These are phyloP conservation scores for Yamadazyma songkhlaensis DNA, from an alignment of 1,139 yeast genomes.

Conservation along the genomic window DNA sequence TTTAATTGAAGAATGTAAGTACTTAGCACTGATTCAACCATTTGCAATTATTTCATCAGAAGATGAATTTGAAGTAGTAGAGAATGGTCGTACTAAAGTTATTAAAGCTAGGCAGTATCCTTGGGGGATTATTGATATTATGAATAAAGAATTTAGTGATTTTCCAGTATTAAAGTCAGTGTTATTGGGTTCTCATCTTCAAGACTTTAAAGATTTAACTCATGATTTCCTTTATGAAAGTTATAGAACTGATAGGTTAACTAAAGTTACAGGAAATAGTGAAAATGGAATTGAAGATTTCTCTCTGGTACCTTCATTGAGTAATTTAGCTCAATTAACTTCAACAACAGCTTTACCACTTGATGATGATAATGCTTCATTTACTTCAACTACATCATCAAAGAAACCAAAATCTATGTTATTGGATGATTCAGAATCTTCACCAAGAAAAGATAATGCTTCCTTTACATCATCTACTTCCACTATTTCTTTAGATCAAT, in stretches of 20 bases:
- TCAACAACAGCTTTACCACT: constrained; percentile 12
- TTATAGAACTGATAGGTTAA: constrained; percentile 85
- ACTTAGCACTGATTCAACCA: constrained; percentile 73
- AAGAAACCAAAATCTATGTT: constrained; percentile 33
- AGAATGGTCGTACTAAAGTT: constrained; percentile 50
- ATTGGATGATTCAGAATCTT: constrained; percentile 21
- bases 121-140: constrained; percentile 87
- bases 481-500: constrained; percentile 24
- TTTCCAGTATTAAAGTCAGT: constrained; percentile 82
- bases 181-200: constrained; percentile 85
- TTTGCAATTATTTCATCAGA: constrained; percentile 85
- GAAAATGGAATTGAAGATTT: no score
- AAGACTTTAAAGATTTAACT: constrained; percentile 89
- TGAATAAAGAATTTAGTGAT: constrained; percentile 81
- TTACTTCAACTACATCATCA: constrained; percentile 23
- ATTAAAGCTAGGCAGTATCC: constrained; percentile 87
- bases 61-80: constrained; percentile 47
- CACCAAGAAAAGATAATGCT: constrained; percentile 26
- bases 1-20: constrained; percentile 76
- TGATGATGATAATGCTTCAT: constrained; percentile 20
- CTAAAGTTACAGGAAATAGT: constrained; percentile 38
- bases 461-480: constrained; percentile 34
- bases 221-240: constrained; percentile 90
- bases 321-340: constrained; percentile 62
- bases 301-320: no score